A percentile compares a stretch with the other conserved stretches of the same genome.
phyloP scores from a whole-genome alignment of 2,329 filamentous ascomycete genomes.

The Sporothrix sp. region DNA sequence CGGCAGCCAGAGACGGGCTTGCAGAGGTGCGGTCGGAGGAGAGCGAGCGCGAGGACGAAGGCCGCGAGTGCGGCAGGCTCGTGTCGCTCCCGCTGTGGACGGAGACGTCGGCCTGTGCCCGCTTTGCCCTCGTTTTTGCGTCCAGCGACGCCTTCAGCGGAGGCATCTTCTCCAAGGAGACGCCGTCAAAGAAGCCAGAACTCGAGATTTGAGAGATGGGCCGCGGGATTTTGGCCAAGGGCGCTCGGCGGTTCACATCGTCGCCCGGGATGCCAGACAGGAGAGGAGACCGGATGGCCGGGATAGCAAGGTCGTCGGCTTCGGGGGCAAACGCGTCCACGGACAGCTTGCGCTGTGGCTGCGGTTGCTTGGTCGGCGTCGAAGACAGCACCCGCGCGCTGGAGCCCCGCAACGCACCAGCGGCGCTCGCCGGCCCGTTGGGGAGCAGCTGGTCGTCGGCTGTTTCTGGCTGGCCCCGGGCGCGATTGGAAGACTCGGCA shows the following conservation, averaged over 20 bases:
- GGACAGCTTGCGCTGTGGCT: constrained; percentile 26
- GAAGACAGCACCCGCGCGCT: constrained; percentile 26
- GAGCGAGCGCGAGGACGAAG: constrained; percentile 14
- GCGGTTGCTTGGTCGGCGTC: constrained; percentile 21
- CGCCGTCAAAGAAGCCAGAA: constrained; percentile 26
- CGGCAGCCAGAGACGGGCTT: constrained; percentile 15
- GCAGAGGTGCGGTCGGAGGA: constrained; percentile 19
- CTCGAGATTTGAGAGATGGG: constrained; percentile 28
- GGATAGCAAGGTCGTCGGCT: constrained; percentile 24
- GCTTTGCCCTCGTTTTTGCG: constrained; percentile 14
- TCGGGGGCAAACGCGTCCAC: constrained; percentile 26
- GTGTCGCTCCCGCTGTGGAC: constrained; percentile 19
- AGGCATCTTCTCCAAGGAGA: constrained; percentile 27
- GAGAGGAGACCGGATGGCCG: constrained; percentile 24
- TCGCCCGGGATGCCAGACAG: constrained; percentile 17
- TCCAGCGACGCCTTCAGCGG: constrained; percentile 20
- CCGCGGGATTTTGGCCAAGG: constrained; percentile 19
- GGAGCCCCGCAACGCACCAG: constrained; percentile 23
- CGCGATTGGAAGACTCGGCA: no score
- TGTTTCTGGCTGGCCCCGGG: neutral
- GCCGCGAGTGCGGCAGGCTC: constrained; percentile 12
- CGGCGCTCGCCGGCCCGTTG: neutral
- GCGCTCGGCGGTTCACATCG: constrained; percentile 12
- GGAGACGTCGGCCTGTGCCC: constrained; percentile 16
- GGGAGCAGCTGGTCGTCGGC: neutral